These are phyloP conservation scores for Fusarium clavum DNA, from an alignment of 2,329 filamentous ascomycete genomes.

Conservation along the genomic window DNA sequence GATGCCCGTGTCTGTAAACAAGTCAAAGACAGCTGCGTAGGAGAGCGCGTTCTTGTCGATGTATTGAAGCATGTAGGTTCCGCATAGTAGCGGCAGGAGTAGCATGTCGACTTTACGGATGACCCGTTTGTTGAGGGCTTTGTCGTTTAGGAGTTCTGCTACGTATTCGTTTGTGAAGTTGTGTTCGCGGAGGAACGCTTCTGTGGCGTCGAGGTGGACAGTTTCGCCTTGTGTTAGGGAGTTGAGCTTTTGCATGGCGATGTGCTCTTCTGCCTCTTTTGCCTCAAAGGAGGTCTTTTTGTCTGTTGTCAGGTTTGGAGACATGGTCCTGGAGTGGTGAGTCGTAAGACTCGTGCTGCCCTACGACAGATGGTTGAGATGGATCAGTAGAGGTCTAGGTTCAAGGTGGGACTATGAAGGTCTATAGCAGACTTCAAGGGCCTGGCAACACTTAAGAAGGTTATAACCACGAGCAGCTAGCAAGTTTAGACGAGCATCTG, in stretches of 20 bases:
- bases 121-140: slow-evolving; percentile 24
- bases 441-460: neutral
- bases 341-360: too few species aligned
- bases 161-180: slow-evolving; percentile 41
- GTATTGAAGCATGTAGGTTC: slow-evolving; percentile 64
- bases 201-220: slow-evolving; percentile 30
- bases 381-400: neutral
- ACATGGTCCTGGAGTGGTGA: neutral
- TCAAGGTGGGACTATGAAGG: neutral
- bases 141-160: slow-evolving; percentile 28
- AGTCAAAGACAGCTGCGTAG: slow-evolving; percentile 66
- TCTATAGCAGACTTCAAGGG: neutral
- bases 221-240: slow-evolving; percentile 34
- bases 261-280: slow-evolving; percentile 25
- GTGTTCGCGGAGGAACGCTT: slow-evolving; percentile 37
- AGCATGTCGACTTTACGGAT: slow-evolving; percentile 60
- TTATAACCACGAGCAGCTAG: neutral
- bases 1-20: slow-evolving; percentile 61
- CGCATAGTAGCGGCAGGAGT: slow-evolving; percentile 63
- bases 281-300: neutral
- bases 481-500: neutral
- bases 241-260: slow-evolving; percentile 30
- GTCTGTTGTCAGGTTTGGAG: neutral
- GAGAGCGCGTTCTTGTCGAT: slow-evolving; percentile 66
- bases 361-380: neutral